Evolutionary conservation across 768 basidiomycete genomes (phyloP), one percentile per base, ranked within the genome.

Genomic region (Hericium coralloides): DNA sequence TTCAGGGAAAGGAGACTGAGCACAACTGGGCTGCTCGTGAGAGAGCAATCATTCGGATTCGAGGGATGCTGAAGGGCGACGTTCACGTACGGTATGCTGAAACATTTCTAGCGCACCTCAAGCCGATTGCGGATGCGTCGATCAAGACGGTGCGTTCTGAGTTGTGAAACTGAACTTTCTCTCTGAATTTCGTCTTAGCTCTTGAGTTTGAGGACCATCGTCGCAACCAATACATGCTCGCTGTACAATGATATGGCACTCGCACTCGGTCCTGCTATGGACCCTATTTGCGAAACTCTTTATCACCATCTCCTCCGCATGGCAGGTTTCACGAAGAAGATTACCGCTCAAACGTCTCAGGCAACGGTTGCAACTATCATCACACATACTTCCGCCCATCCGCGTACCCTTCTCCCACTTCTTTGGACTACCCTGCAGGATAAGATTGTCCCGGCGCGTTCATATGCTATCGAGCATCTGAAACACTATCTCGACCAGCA

Each of bases 11-110:
- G 72, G 95, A 99, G 73, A 89, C 89, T 1, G 95, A 99, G 67
- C 91, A 95, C 60, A 99, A 99, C 64, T 99, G 95, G 95, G 77
- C 81, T 45, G 73, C 77, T 26, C 80, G 95, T 58, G 95, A 99
- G 60, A 79, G 79, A 62, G 78, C 87, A 10, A 77, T 95, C 59
- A 76, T 81, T 45, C 79, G 83, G 17, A 87, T 98, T 8, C 81
- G 94, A 47, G 90, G 94, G 17, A 92, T 97, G 89, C 72, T 98
- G 56, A 87, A 85, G 66, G 92, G 92, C 25, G 90, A 89, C 39
- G 87, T 88, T 2, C 84, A 90, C 67, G 68, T 74, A 36, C 81
- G 88, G 56, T 93, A 84, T 67, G 68, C 76, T 4, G 92, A 93
- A 2, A 73, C 79, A 2, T 98, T 98, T 67, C 66, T 93, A 15